A percentile compares a stretch with the other conserved stretches of the same genome.
phyloP scores from a whole-genome alignment of 2,329 filamentous ascomycete genomes.

The Onygenales sp. region DNA sequence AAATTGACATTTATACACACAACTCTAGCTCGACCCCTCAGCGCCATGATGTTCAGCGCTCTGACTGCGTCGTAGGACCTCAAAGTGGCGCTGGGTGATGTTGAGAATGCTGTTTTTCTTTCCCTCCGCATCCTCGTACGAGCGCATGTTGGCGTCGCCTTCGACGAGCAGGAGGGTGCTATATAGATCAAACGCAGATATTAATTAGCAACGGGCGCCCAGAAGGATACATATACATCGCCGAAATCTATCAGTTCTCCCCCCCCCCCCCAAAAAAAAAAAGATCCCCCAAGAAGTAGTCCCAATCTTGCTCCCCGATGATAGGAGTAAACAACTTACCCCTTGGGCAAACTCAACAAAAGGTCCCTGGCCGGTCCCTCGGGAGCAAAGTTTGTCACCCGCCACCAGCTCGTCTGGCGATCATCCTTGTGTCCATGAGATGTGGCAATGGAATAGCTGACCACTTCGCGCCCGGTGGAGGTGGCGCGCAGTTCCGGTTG shows the following conservation, averaged over 20 bases:
- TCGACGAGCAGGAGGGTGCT: constrained; percentile 77
- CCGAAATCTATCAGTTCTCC: too few species aligned
- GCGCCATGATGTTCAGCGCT: not conserved
- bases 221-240: not conserved
- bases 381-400: constrained; percentile 59
- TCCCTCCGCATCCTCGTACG: constrained; percentile 61
- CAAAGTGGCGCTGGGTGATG: constrained; percentile 60
- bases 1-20: too few species aligned
- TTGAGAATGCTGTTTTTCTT: constrained; percentile 53
- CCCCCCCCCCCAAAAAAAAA: not conserved
- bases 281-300: not conserved
- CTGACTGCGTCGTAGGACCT: not conserved
- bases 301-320: too few species aligned
- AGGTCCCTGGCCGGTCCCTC: constrained; percentile 63
- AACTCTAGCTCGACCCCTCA: too few species aligned
- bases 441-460: constrained; percentile 70
- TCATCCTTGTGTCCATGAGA: constrained; percentile 58
- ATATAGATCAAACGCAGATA: constrained; percentile 2
- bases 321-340: constrained; percentile 48
- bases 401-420: constrained; percentile 77
- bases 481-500: constrained; percentile 67
- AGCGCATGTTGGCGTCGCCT: constrained; percentile 63
- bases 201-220: not conserved
- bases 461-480: constrained; percentile 59
- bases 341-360: constrained; percentile 67